Percentiles rank a stretch among this genome's conserved stretches.
phyloP scores from a whole-genome alignment of 2,329 filamentous ascomycete species.

The Fusarium chuoi region DNA sequence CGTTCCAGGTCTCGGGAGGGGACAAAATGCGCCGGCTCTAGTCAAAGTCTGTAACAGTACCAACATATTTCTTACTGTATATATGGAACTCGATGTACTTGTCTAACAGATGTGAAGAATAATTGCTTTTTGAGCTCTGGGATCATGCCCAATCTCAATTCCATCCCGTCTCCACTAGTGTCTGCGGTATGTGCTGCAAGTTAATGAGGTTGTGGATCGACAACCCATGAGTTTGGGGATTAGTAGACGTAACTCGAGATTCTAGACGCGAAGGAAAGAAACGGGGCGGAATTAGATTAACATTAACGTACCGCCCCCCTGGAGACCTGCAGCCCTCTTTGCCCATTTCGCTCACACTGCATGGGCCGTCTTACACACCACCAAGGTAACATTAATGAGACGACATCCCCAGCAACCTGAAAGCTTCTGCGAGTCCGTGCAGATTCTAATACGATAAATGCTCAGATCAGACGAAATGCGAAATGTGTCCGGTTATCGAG shows the following conservation, averaged over 20 bases:
- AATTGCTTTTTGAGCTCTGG: slow-evolving; percentile 36
- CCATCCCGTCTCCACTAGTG: slow-evolving; percentile 13
- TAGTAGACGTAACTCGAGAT: slow-evolving; percentile 8
- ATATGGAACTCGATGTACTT: not conserved
- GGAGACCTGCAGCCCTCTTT: not conserved
- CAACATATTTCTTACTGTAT: not conserved
- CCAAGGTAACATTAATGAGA: slow-evolving; percentile 12
- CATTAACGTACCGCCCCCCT: not conserved
- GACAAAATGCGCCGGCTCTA: not conserved
- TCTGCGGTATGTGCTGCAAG: slow-evolving; percentile 22
- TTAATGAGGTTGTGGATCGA: slow-evolving; percentile 31
- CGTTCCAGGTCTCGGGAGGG: slow-evolving; percentile 8
- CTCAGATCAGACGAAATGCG: slow-evolving; percentile 8
- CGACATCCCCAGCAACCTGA: not conserved
- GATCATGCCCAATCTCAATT: slow-evolving; percentile 26
- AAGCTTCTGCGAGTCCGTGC: not conserved
- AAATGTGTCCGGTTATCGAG: slow-evolving; percentile 21
- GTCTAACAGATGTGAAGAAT: slow-evolving; percentile 1
- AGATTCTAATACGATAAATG: slow-evolving; percentile 6
- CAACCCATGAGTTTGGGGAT: slow-evolving; percentile 11
- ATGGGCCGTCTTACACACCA: slow-evolving; percentile 14
- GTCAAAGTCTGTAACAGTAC: not conserved
- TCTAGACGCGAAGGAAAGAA: slow-evolving; percentile 8
- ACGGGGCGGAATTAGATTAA: slow-evolving; percentile 9
- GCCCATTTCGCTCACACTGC: not conserved